These are phyloP conservation scores for Mucor mucedo DNA, from an alignment of 371 early-diverging fungal genomes.

Conservation along the genomic window DNA sequence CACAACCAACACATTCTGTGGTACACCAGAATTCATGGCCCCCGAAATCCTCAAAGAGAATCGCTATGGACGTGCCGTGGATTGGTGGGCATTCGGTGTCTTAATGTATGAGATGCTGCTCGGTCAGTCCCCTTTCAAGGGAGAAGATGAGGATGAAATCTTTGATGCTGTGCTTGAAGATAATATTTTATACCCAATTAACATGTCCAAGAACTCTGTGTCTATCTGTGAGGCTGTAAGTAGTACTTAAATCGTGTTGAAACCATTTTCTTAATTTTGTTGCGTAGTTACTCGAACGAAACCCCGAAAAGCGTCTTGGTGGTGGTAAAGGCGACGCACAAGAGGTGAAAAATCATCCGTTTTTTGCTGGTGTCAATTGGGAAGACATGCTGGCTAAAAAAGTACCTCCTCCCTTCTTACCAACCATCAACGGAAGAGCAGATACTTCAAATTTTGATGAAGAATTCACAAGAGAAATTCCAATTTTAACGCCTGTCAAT, in stretches of 20 bases:
- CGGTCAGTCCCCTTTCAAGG: conserved; percentile 90
- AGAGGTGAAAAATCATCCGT: conserved; percentile 90
- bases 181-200: conserved; percentile 86
- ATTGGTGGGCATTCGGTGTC: conserved; percentile 99
- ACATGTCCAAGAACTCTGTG: conserved; percentile 87
- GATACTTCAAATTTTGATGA: conserved; percentile 94
- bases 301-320: conserved; percentile 85
- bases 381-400: conserved; percentile 81
- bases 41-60: conserved; percentile 96
- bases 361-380: conserved; percentile 92
- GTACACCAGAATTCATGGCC: conserved; percentile 99
- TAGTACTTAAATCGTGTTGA: neutral
- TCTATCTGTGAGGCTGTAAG: conserved; percentile 79
- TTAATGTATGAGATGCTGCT: conserved; percentile 97
- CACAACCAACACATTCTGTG: conserved; percentile 94
- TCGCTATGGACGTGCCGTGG: conserved; percentile 91
- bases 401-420: conserved; percentile 85
- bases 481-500: conserved; percentile 88
- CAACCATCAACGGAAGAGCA: conserved; percentile 74
- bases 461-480: conserved; percentile 90
- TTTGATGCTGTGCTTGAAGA: conserved; percentile 92
- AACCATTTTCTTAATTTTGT: no score
- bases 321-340: conserved; percentile 80
- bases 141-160: conserved; percentile 93
- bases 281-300: conserved; percentile 76